Percentiles rank a stretch among this genome's conserved stretches.
These are phyloP conservation scores for Tulasnella sp. DNA, from an alignment of 768 basidiomycete species.

Conservation along the genomic window DNA sequence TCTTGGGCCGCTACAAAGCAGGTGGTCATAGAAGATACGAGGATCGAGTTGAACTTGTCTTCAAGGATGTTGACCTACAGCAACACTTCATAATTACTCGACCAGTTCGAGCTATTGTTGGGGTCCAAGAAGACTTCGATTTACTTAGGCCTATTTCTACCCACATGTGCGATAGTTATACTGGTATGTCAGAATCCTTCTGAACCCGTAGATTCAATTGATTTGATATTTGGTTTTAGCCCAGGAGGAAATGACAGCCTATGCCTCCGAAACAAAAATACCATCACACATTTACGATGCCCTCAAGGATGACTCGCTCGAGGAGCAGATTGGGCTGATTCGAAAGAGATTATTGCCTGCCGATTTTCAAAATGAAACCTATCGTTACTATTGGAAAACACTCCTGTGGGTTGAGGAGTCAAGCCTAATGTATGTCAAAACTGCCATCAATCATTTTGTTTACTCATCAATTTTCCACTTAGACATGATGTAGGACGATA, in stretches of 20 bases:
- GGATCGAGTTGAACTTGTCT: conserved; percentile 38
- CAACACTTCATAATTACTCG: conserved; percentile 38
- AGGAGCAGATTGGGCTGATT: conserved; percentile 17
- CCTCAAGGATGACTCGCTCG: no score
- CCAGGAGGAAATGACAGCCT: no score
- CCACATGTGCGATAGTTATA: no score
- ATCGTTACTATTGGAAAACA: neutral
- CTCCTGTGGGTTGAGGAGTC: conserved; percentile 8
- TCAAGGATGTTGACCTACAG: conserved; percentile 27
- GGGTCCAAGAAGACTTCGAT: conserved; percentile 38
- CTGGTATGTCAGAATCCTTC: no score
- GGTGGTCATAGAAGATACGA: conserved; percentile 31
- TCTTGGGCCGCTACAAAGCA: no score
- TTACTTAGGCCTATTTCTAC: conserved; percentile 34
- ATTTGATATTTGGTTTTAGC: no score
- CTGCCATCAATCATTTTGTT: neutral
- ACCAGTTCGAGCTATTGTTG: conserved; percentile 34
- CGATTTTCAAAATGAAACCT: neutral
- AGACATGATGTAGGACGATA: conserved; percentile 26
- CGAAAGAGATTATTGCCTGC: conserved; percentile 7
- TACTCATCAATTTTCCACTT: neutral
- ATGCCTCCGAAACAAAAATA: no score
- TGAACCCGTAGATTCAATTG: no score
- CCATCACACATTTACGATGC: no score
- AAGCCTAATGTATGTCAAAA: neutral